A percentile compares a stretch with the other conserved stretches of the same genome.
Evolutionary conservation across 108 stramenopile species (phyloP).

Genomic region (Nitzschia putrida): DNA sequence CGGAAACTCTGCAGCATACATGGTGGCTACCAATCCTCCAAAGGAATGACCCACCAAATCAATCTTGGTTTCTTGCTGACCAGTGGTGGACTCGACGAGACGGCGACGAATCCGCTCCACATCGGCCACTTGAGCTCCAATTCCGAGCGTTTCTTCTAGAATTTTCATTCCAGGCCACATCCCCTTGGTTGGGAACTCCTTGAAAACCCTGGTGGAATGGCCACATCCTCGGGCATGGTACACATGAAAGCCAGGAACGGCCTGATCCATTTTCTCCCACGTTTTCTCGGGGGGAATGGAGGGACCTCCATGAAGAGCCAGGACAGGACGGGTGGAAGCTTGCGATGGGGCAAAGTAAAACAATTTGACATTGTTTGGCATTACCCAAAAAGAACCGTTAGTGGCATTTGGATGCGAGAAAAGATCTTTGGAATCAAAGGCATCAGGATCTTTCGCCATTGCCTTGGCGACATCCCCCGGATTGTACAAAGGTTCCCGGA

Average conservation of each 20-base stretch:
- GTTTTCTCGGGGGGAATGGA: conserved; percentile 1
- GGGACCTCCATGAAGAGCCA: not conserved
- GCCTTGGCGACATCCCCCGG: not conserved
- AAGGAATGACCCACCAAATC: conserved; percentile 29
- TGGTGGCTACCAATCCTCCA: conserved; percentile 21
- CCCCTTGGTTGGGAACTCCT: conserved; percentile 15
- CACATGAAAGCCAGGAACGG: conserved; percentile 5
- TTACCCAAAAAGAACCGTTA: not conserved
- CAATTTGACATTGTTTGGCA: conserved; percentile 1
- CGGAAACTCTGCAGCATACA: conserved; percentile 28
- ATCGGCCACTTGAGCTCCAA: conserved; percentile 30
- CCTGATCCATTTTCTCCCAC: not conserved
- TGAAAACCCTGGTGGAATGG: conserved; percentile 15
- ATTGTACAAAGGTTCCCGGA: conserved; percentile 1
- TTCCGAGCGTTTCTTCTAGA: conserved; percentile 19
- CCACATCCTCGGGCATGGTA: conserved; percentile 35
- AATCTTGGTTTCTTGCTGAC: not conserved
- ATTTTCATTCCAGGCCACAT: conserved; percentile 33
- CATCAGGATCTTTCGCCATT: not conserved
- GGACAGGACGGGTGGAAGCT: not conserved
- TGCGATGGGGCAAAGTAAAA: not conserved
- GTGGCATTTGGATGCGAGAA: not conserved
- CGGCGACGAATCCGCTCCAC: conserved; percentile 26
- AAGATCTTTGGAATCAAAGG: not conserved
- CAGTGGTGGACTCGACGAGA: not conserved